Evolutionary conservation across 106 monocot species (phyloP).

Genomic region (Vanilla planifolia): DNA sequence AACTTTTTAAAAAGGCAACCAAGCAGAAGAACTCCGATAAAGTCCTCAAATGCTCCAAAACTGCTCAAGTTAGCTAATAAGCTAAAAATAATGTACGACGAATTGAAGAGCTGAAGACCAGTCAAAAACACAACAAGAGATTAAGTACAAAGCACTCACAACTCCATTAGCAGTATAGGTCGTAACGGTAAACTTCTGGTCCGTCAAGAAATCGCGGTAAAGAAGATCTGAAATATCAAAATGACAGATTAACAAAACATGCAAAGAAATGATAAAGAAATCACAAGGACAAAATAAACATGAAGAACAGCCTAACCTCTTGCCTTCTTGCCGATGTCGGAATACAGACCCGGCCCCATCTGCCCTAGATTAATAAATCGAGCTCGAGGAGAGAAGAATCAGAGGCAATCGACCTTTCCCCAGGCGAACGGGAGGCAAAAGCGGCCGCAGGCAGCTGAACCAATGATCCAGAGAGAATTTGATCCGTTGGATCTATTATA

Average conservation of each 20-base stretch:
- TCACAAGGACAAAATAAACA: background rate
- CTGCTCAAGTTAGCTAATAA: no score
- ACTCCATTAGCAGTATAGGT: conserved; percentile 46
- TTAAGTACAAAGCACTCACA: conserved; percentile 54
- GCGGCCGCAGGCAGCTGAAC: no score
- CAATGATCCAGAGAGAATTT: no score
- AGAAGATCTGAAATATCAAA: conserved; percentile 48
- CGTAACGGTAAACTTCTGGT: conserved; percentile 63
- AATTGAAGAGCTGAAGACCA: no score
- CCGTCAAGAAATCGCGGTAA: conserved; percentile 54
- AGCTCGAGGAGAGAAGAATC: conserved; percentile 1
- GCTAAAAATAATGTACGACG: no score
- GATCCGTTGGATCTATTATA: no score
- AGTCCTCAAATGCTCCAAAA: no score
- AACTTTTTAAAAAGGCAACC: no score
- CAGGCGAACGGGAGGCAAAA: no score
- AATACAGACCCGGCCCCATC: conserved; percentile 45
- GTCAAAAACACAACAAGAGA: no score
- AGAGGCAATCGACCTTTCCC: no score
- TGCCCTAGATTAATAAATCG: background rate
- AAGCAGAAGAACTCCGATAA: no score
- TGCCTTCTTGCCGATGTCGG: conserved; percentile 46
- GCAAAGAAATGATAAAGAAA: background rate
- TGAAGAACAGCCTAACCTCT: conserved; percentile 39
- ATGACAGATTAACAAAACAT: background rate